phyloP scores from a whole-genome alignment of 2,329 filamentous ascomycete genomes.

The Thelonectria discophora region DNA sequence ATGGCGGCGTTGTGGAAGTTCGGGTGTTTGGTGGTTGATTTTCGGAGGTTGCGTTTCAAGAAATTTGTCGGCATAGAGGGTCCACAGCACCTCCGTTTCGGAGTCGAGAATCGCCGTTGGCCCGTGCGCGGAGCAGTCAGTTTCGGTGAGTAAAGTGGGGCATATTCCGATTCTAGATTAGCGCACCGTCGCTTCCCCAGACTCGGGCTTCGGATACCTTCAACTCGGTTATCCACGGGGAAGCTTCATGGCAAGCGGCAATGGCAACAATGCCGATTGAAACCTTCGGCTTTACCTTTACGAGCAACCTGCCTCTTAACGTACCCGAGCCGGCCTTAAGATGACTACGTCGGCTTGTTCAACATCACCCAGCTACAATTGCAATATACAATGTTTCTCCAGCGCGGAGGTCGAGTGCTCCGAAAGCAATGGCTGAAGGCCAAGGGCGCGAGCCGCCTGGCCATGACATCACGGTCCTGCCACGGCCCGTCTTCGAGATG shows the following conservation, averaged over 20 bases:
- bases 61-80: conserved; percentile 34
- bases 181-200: conserved; percentile 41
- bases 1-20: conserved; percentile 35
- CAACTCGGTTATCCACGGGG: conserved; percentile 50
- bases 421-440: conserved; percentile 61
- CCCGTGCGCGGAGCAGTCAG: conserved; percentile 34
- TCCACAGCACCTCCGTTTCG: conserved; percentile 20
- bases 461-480: conserved; percentile 41
- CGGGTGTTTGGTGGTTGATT: conserved; percentile 16
- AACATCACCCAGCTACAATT: conserved; percentile 28
- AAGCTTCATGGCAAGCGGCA: conserved; percentile 37
- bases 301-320: conserved; percentile 31
- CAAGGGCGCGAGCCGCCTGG: conserved; percentile 50
- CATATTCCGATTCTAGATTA: conserved; percentile 35
- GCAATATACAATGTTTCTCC: conserved; percentile 61
- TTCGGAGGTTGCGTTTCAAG: conserved; percentile 17
- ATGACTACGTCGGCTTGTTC: conserved; percentile 30
- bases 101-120: conserved; percentile 25
- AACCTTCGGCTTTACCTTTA: conserved; percentile 43
- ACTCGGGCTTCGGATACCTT: conserved; percentile 23
- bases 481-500: conserved; percentile 50
- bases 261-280: conserved; percentile 49
- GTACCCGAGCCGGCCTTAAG: conserved; percentile 24
- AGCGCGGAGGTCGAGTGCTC: conserved; percentile 59
- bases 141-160: conserved; percentile 22